These are phyloP conservation scores for Eucalyptus polybractea DNA, from an alignment of 345 rosid genomes.

Conservation along the genomic window DNA sequence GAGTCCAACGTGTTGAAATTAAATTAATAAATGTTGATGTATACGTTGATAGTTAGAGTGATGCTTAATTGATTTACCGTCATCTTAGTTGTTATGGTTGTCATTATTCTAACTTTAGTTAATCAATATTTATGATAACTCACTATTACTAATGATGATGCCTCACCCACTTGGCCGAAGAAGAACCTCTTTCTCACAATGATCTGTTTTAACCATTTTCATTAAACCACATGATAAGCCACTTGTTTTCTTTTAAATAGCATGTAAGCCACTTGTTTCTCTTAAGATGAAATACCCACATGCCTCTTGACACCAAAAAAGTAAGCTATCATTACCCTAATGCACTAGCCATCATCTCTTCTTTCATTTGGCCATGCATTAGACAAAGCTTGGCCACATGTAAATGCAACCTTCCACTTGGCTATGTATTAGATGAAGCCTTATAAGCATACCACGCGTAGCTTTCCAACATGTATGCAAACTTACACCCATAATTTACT, in stretches of 20 bases:
- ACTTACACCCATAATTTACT: background rate
- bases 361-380: background rate
- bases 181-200: background rate
- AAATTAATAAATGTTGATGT: background rate
- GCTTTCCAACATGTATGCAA: background rate
- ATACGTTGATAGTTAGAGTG: background rate
- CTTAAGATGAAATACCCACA: background rate
- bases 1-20: too few species aligned
- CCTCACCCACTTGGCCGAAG: background rate
- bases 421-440: background rate
- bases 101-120: background rate
- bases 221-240: background rate
- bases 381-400: background rate
- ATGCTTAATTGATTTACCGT: background rate
- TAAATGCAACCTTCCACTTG: background rate
- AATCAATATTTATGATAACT: background rate
- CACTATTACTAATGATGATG: background rate
- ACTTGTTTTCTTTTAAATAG: background rate
- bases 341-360: background rate
- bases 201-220: background rate
- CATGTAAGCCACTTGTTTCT: background rate
- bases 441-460: background rate
- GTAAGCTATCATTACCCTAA: background rate
- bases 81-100: background rate
- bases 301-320: background rate